A percentile compares a stretch with the other conserved stretches of the same genome.
phyloP scores from a whole-genome alignment of 306 rosid genomes.

The Cicer cuneatum region DNA sequence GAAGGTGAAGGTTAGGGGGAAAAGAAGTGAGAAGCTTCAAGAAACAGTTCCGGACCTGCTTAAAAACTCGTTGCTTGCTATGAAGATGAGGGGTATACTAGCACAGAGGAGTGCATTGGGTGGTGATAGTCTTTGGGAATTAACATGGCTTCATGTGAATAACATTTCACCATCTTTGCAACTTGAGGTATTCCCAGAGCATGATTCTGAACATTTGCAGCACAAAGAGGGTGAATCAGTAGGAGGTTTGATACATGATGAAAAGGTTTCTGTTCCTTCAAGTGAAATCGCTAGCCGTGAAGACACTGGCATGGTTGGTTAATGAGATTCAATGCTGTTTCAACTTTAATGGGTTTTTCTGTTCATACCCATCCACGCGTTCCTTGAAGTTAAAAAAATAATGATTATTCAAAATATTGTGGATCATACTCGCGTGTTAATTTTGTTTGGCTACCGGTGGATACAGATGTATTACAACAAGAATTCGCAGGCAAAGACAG shows the following conservation, averaged over 20 bases:
- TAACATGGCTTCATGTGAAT: conserved; percentile 94
- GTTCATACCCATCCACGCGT: conserved; percentile 41
- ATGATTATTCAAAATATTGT: conserved; percentile 48
- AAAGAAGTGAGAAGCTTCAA: conserved; percentile 87
- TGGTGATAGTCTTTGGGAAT: conserved; percentile 95
- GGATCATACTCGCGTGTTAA: conserved; percentile 36
- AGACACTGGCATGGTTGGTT: conserved; percentile 58
- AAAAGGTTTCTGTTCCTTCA: conserved; percentile 51
- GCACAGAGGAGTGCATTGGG: conserved; percentile 84
- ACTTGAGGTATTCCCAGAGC: conserved; percentile 87
- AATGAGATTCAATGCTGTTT: conserved; percentile 42
- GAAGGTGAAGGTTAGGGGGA: conserved; percentile 86
- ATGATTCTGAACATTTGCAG: conserved; percentile 59
- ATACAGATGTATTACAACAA: conserved; percentile 39
- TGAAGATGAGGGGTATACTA: conserved; percentile 81
- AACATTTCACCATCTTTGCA: conserved; percentile 84
- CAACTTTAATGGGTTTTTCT: conserved; percentile 43
- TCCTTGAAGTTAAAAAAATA: conserved; percentile 33
- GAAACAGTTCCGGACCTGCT: conserved; percentile 90
- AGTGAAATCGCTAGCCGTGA: conserved; percentile 52
- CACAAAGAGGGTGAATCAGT: conserved; percentile 54
- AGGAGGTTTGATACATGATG: conserved; percentile 54
- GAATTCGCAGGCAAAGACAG: conserved; percentile 36
- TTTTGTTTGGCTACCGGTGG: conserved; percentile 47
- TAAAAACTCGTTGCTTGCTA: conserved; percentile 74